Evolutionary conservation across 345 rosid species (phyloP).

Genomic region (Salix purpurea): DNA sequence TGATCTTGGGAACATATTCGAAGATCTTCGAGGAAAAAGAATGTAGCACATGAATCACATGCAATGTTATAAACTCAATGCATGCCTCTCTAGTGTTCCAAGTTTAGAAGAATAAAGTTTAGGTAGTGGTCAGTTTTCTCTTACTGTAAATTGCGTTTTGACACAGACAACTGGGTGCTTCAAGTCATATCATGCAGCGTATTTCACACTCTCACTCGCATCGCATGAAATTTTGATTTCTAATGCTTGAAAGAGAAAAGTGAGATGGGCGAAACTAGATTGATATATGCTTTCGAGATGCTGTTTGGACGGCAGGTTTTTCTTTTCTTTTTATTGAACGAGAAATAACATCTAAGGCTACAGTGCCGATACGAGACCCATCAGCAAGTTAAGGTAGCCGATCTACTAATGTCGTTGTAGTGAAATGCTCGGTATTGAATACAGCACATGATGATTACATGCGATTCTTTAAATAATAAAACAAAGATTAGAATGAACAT

Average conservation of each 20-base stretch:
- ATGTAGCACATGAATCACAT: neutral
- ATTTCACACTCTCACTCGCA: neutral
- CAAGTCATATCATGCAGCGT: neutral
- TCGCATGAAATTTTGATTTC: neutral
- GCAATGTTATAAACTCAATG: neutral
- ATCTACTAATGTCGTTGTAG: too few relatives aligned
- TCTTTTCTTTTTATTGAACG: too few relatives aligned
- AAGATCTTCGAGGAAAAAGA: neutral
- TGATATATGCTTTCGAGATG: neutral
- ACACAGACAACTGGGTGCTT: neutral
- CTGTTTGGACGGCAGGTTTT: neutral
- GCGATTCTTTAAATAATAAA: too few relatives aligned
- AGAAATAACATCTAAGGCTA: too few relatives aligned
- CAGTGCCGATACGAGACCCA: too few relatives aligned
- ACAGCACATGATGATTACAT: too few relatives aligned
- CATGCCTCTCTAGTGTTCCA: neutral
- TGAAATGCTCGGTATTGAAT: too few relatives aligned
- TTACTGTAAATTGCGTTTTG: neutral
- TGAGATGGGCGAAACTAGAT: neutral
- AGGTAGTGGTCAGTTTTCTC: neutral
- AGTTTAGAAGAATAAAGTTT: neutral
- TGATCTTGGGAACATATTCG: neutral
- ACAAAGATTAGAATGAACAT: too few relatives aligned
- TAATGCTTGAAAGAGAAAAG: neutral
- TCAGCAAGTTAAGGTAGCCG: too few relatives aligned